Evolutionary conservation across 768 basidiomycete genomes (phyloP).

Genomic region (Leucocoprinus birnbaumii): DNA sequence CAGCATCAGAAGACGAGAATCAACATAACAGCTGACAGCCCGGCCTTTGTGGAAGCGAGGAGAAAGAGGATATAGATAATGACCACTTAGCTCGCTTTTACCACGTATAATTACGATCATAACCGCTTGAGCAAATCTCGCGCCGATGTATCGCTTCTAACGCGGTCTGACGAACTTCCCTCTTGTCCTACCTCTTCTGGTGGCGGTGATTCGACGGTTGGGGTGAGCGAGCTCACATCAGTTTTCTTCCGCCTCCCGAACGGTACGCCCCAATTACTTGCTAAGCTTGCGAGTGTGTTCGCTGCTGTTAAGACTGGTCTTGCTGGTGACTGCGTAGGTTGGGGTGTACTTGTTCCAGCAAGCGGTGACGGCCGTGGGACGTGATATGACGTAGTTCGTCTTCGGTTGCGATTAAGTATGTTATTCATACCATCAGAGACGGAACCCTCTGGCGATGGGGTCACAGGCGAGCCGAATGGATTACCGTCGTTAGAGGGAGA

Average conservation of each 20-base stretch:
- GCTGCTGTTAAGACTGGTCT: constrained; percentile 39
- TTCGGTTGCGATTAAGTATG: constrained; percentile 30
- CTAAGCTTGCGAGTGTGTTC: constrained; percentile 53
- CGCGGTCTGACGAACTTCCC: background rate
- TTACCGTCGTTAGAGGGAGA: constrained; percentile 39
- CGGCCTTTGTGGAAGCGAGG: no score
- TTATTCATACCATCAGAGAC: constrained; percentile 59
- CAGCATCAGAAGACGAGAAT: no score
- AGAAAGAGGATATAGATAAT: no score
- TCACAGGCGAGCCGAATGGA: constrained; percentile 36
- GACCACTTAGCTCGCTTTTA: background rate
- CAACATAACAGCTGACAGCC: no score
- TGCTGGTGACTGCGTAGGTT: constrained; percentile 22
- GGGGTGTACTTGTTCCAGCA: constrained; percentile 26
- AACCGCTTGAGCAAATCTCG: constrained; percentile 39
- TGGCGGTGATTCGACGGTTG: constrained; percentile 25
- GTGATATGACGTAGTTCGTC: constrained; percentile 62
- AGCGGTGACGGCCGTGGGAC: constrained; percentile 49
- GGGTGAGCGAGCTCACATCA: constrained; percentile 22
- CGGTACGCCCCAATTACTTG: constrained; percentile 63
- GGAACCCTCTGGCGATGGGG: constrained; percentile 62
- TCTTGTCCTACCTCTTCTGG: constrained; percentile 5
- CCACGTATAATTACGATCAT: constrained; percentile 14
- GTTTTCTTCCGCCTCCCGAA: constrained; percentile 56
- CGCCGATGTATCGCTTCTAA: constrained; percentile 25